Base-by-base conservation (phyloP, 106 monocot genomes). In the Dendrobium catenatum region DNA sequence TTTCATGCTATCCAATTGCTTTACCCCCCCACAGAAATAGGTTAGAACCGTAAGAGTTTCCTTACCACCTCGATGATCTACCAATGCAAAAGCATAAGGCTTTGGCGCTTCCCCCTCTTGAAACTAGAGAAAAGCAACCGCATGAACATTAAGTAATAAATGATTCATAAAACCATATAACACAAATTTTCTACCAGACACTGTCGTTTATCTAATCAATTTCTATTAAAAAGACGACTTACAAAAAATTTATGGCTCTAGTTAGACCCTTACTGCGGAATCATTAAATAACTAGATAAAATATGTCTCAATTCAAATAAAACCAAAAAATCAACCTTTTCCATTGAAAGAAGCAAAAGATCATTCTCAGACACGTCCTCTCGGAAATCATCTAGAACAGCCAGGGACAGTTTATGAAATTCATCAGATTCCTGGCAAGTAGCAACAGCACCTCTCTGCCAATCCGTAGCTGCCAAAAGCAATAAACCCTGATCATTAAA, bases 31-130 rank as follows among this genome's bases (percentile, higher is more conserved):
- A 55, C 75, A 79, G 29, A 91, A 64, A 82, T 93, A 95, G 27
- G 93, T 88, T 9, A 84, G 42, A 20, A 94, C 55, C 20, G 88
- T 81, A 75, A 95, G 19, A 56, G 84, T 87, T 61, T 83, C 89
- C 76, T 82, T 86, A 13, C 84, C 87, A 56, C 91, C 88, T 27
- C 93, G 90, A 79, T 84, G 85, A 76, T 93, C 90, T 76, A 95
- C 91, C 46, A 95, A 61, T 8, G 91, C 95, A 89, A 99, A 91
- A 37, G 86, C 90, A 88, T 99, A 99, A 51, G 99, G 80, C 81
- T 48, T 88, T 9, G 90, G 89, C 20, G 75, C 68, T 27, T 73
- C 80, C 22, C 88, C 95, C 78, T 89, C 91, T 77, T 88, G 78
- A 79, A 93, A 99, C 95, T 98, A 84, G 79, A 88, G 87, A 81